Base-by-base conservation (phyloP, 1,284 basidiomycete species). In the Rhodotorula sp. region DNA sequence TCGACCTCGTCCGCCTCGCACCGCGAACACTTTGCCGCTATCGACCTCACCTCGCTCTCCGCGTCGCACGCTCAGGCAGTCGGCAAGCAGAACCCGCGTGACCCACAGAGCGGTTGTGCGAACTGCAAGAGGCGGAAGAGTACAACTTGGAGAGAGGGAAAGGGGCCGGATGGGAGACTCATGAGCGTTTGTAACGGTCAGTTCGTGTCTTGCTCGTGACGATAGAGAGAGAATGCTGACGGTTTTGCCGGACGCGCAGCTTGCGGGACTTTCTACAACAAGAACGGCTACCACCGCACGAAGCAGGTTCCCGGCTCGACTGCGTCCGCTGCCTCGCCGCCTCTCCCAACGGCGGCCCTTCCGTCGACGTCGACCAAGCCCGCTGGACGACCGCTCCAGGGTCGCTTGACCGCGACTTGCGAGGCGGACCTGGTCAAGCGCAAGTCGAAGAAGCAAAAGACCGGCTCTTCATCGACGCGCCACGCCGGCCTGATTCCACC, bases 41-140 rank as follows among this genome's bases (percentile, higher is more conserved):
- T 73, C 59, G 71, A 65, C 47, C 30, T 56, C 30, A 47, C 44
- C 20, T 52, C 53, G 46, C 57, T 46, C 32, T 29, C 59, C 20
- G 44, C 44, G 49, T 58, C 56, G 52, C 61, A 60, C 10, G 39
- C 39, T 17, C 7, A 44, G 39, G 39, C 39, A 44, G 36, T 46
- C 29, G 68, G 63, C 22, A 70, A 74, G 59, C 57, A 66, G 53
- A 75, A 75, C 58, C 74, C 74, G n/a, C 51, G 62, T 17, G 61
- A 71, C 51, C 49, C 66, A 49, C n/a, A n/a, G n/a, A 54, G 30
- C 7, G 72, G 71, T 0, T 75, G 74, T 58, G 64, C 59, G 7
- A 75, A 75, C 53, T 75, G 74, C 64, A 69, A 66, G 58, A 57
- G 74, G 30, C 70, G 67, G 67, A 75, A 75, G 67, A 70, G 68